phyloP scores from a whole-genome alignment of 2,329 filamentous ascomycete genomes.

The Hortaea sp. region DNA sequence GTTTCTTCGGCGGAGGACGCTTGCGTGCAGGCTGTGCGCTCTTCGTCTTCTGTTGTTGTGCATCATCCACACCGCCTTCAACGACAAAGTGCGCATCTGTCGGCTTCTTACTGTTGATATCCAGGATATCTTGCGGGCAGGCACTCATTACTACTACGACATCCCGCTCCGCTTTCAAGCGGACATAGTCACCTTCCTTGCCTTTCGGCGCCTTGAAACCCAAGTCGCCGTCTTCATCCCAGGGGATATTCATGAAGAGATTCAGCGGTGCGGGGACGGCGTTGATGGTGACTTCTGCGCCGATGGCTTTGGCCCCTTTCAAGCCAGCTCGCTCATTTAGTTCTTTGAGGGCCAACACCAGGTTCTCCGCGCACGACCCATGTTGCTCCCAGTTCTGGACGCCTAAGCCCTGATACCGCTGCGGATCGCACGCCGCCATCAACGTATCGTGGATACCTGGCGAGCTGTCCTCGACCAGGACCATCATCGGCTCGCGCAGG shows the following conservation, averaged over 20 bases:
- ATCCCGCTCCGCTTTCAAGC: conserved; percentile 34
- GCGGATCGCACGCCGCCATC: conserved; percentile 39
- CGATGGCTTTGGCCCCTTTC: conserved; percentile 36
- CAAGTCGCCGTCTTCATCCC: conserved; percentile 30
- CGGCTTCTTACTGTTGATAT: conserved; percentile 32
- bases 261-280: conserved; percentile 37
- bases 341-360: conserved; percentile 39
- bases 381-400: conserved; percentile 37
- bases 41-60: conserved; percentile 4
- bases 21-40: conserved; percentile 15
- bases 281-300: conserved; percentile 39
- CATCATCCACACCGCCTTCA: conserved; percentile 19
- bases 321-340: conserved; percentile 37
- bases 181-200: conserved; percentile 34
- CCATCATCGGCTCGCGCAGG: conserved; percentile 36
- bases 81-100: conserved; percentile 37
- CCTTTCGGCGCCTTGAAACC: conserved; percentile 32
- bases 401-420: conserved; percentile 31
- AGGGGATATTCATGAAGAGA: conserved; percentile 40
- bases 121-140: conserved; percentile 36
- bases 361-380: conserved; percentile 39
- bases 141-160: conserved; percentile 39
- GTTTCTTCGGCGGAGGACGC: conserved; percentile 12
- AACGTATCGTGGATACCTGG: conserved; percentile 38
- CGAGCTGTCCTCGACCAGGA: conserved; percentile 35